A percentile compares a stretch with the other conserved stretches of the same genome.
These are phyloP conservation scores for Podaxis sp. DNA, from an alignment of 768 basidiomycete species.

Conservation along the genomic window DNA sequence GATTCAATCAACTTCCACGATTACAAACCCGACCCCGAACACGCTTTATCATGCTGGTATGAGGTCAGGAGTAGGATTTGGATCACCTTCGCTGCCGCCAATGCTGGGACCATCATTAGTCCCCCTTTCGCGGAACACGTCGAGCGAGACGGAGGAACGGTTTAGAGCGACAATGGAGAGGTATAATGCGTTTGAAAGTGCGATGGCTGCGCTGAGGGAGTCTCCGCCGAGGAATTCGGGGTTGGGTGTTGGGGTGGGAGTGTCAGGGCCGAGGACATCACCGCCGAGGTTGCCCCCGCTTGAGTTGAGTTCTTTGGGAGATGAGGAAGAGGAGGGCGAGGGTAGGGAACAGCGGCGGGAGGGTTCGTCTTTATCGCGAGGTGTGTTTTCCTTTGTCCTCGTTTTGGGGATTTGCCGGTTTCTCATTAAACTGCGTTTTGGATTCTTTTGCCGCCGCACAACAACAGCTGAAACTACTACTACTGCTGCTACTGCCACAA, in stretches of 20 bases:
- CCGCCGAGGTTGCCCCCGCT: slow-evolving; percentile 13
- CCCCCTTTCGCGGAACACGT: background rate
- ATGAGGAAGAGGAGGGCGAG: background rate
- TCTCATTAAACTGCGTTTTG: background rate
- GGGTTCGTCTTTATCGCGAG: background rate
- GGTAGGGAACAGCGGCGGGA: background rate
- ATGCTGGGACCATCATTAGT: no score
- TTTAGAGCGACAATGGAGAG: slow-evolving; percentile 12
- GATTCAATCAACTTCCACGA: background rate
- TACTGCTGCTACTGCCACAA: background rate
- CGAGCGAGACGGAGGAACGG: background rate
- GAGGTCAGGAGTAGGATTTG: background rate
- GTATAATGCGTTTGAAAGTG: slow-evolving; percentile 10
- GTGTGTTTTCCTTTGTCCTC: background rate
- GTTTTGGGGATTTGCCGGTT: background rate
- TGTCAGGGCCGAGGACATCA: background rate
- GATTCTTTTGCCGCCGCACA: background rate
- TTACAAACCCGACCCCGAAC: background rate
- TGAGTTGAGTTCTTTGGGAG: slow-evolving; percentile 2
- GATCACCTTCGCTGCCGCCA: no score
- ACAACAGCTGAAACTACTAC: background rate
- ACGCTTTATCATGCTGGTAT: background rate
- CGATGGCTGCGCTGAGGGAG: slow-evolving; percentile 10
- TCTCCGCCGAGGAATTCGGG: background rate
- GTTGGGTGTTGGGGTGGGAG: background rate